phyloP scores from a whole-genome alignment of 2,329 filamentous ascomycete genomes.

The Colletotrichum theobromicola region DNA sequence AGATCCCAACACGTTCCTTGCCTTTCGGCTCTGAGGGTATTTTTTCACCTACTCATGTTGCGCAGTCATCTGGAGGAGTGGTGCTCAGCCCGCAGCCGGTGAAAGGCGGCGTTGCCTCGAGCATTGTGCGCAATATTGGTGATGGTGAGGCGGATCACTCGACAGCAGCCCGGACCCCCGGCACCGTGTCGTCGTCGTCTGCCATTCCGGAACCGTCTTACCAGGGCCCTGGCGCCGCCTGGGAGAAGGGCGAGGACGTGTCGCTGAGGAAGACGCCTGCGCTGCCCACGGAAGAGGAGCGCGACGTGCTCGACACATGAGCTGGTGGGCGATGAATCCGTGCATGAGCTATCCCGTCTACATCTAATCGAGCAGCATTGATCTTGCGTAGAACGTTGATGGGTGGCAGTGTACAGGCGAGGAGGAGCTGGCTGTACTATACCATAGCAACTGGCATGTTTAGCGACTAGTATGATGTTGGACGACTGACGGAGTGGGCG shows the following conservation, averaged over 20 bases:
- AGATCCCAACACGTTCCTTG: conserved; percentile 54
- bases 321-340: not conserved
- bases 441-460: not conserved
- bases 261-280: conserved; percentile 39
- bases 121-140: conserved; percentile 36
- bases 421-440: not conserved
- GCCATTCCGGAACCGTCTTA: conserved; percentile 51
- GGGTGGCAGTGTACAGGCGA: not conserved
- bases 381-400: not conserved
- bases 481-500: not conserved
- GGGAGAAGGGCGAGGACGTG: conserved; percentile 55
- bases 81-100: conserved; percentile 48
- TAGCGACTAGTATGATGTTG: not conserved
- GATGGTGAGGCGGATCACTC: conserved; percentile 22
- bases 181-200: not conserved
- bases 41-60: conserved; percentile 49
- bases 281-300: conserved; percentile 44
- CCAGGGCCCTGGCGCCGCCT: conserved; percentile 53
- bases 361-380: conserved; percentile 7
- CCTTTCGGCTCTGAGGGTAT: conserved; percentile 59
- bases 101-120: conserved; percentile 42
- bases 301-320: conserved; percentile 45
- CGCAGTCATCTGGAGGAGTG: conserved; percentile 35
- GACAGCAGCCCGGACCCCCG: not conserved
- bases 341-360: not conserved